Base-by-base conservation (phyloP, 2,329 filamentous ascomycete genomes). In the Coniella vitis region DNA sequence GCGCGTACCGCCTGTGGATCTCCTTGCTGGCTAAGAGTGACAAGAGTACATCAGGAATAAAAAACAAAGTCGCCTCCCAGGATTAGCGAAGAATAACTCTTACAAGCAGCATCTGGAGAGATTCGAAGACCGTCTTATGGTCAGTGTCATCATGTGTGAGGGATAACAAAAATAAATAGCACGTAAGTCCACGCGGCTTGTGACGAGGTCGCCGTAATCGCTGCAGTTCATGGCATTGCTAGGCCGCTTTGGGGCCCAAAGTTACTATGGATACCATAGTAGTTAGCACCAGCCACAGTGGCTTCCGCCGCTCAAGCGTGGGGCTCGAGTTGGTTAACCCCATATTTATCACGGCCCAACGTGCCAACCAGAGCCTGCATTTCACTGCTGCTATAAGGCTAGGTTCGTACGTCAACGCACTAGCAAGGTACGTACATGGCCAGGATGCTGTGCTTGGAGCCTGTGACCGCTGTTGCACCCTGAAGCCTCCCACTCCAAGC, bases 331-430 rank as follows among this genome's bases (percentile, higher is more conserved):
- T 20, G 14, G 16, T 12, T 10, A 22, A 25, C n/a, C 40, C 40
- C 40, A 32, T 25, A 34, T 19, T 42, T 42, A 45, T 38, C 34
- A 35, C 37, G 31, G 43, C 43, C 43, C 43, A 45, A 45, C 35
- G 16, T 5, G 19, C 34, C 34, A 36, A 36, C 34, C 13, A 14
- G 34, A 5, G 21, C 42, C 34, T 21, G 42, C 32, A 44, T 13
- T 21, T 29, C 14, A 36, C 32, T 36, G 42, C 32, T 34, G 37
- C 17, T 36, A 21, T 36, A 40, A 29, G 29, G 34, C 25, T n/a
- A 25, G 34, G 16, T 19, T 19, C 20, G 34, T 45, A 45, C 43
- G 43, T 45, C 43, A 45, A 45, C 17, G 14, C 40, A 29, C 40
- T 42, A 42, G 25, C 20, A 10, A n/a, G 29, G 20, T 12, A 29